These are phyloP conservation scores for Hypericum androsaemum DNA, from an alignment of 345 rosid species.

Conservation along the genomic window DNA sequence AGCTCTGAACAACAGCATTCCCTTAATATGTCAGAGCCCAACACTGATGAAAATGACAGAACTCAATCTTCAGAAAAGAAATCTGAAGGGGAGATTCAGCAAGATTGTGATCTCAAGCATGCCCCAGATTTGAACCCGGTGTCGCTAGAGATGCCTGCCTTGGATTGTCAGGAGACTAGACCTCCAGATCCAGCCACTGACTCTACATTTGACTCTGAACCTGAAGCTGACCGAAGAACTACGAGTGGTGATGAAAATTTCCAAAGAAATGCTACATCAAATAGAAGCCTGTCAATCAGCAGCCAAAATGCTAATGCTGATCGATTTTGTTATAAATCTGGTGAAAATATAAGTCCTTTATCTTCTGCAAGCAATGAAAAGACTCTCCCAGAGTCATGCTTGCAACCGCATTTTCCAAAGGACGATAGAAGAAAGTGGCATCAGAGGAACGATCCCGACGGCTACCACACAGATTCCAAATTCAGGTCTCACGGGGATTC, in stretches of 20 bases:
- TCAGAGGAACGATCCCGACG: constrained; percentile 27
- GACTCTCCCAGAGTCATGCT: constrained; percentile 8
- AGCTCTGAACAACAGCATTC: constrained; percentile 12
- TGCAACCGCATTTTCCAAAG: constrained; percentile 13
- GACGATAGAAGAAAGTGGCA: constrained; percentile 25
- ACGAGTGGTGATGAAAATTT: constrained; percentile 17
- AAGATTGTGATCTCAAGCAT: constrained; percentile 13
- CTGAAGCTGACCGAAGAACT: constrained; percentile 7
- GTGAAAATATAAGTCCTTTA: constrained; percentile 18
- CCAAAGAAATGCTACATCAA: constrained; percentile 24
- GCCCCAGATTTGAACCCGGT: constrained; percentile 26
- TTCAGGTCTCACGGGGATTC: constrained; percentile 36
- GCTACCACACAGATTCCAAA: constrained; percentile 34
- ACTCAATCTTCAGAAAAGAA: constrained; percentile 18
- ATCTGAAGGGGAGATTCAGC: constrained; percentile 19
- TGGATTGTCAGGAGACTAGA: constrained; percentile 17
- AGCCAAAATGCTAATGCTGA: constrained; percentile 23
- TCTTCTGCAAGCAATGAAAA: constrained; percentile 26
- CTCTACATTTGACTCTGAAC: constrained; percentile 2
- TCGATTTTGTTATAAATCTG: constrained; percentile 18
- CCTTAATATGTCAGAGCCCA: constrained; percentile 13
- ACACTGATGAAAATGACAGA: constrained; percentile 21
- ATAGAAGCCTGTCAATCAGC: constrained; percentile 21
- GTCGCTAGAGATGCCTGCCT: constrained; percentile 38
- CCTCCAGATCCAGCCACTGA: constrained; percentile 3